Evolutionary conservation across 192 early-diverging fungal species (phyloP).

Genomic region (Backusella psychrophila): DNA sequence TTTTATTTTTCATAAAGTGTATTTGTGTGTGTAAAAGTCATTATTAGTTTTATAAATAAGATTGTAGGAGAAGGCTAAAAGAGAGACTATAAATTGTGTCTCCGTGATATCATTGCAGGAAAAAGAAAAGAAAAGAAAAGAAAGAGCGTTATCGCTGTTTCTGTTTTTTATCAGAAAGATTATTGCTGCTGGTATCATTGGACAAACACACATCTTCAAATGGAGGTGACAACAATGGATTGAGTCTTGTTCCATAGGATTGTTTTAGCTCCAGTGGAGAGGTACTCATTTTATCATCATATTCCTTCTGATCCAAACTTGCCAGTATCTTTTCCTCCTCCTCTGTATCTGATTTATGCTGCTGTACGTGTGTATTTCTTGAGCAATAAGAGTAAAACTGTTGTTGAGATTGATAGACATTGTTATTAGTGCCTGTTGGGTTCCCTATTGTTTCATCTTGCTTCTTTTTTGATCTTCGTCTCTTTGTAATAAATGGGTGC

Average conservation of each 20-base stretch:
- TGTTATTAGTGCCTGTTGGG: not conserved
- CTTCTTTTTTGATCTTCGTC: not conserved
- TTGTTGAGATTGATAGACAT: not conserved
- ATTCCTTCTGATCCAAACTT: not conserved
- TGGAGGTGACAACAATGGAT: not conserved
- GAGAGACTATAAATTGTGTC: too few species aligned
- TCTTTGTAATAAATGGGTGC: conserved; percentile 77
- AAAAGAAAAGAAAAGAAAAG: too few species aligned
- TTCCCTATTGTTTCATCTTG: not conserved
- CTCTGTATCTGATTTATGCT: not conserved
- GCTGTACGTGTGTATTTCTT: not conserved
- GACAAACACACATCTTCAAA: not conserved
- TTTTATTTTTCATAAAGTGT: not conserved
- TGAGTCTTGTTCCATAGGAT: not conserved
- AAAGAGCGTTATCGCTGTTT: not conserved
- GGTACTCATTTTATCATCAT: not conserved
- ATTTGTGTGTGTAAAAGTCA: not conserved
- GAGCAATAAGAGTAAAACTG: not conserved
- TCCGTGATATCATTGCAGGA: too few species aligned
- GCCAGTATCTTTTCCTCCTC: not conserved
- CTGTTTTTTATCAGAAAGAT: not conserved
- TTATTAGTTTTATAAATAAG: not conserved
- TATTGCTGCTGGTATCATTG: not conserved
- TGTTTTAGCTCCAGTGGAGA: not conserved
- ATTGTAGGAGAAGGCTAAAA: too few species aligned